Percentiles rank a stretch among this genome's conserved stretches.
phyloP scores from a whole-genome alignment of 2,329 filamentous ascomycete species.

The Ambrosiella cleistominuta region DNA sequence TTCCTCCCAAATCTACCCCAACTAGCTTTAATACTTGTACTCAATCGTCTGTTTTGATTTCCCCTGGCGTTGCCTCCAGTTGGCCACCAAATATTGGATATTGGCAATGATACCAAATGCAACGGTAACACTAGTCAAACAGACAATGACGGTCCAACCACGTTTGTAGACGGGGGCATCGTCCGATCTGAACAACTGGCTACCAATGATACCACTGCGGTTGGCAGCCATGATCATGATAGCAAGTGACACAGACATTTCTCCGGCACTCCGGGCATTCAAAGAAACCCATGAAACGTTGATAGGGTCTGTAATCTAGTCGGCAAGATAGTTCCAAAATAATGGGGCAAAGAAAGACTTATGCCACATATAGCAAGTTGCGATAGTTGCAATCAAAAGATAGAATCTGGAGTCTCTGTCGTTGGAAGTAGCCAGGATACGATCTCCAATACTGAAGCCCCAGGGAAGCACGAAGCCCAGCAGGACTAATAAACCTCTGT shows the following conservation, averaged over 20 bases:
- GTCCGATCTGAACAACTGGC: conserved; percentile 18
- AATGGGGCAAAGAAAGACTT: conserved; percentile 13
- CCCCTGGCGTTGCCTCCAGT: background rate
- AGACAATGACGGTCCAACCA: conserved; percentile 18
- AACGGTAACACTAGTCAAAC: conserved; percentile 16
- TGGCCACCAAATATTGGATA: conserved; percentile 15
- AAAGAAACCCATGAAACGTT: conserved; percentile 20
- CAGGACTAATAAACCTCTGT: conserved; percentile 17
- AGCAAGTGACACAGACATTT: conserved; percentile 20
- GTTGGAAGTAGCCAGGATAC: conserved; percentile 16
- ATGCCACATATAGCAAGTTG: conserved; percentile 19
- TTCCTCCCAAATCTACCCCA: background rate
- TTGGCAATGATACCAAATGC: conserved; percentile 15
- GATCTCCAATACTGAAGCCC: conserved; percentile 18
- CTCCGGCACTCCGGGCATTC: conserved; percentile 18
- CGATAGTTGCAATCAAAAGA: conserved; percentile 17
- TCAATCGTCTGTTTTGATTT: background rate
- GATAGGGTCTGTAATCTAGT: conserved; percentile 14
- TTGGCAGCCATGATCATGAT: conserved; percentile 21
- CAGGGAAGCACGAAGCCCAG: conserved; percentile 17
- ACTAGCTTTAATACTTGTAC: background rate
- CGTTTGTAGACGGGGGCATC: conserved; percentile 18
- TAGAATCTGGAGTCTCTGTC: conserved; percentile 17
- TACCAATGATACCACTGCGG: conserved; percentile 18
- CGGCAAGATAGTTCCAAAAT: background rate